These are phyloP conservation scores for Flaveria brownii DNA, from an alignment of 129 eudicot genomes.

Conservation along the genomic window DNA sequence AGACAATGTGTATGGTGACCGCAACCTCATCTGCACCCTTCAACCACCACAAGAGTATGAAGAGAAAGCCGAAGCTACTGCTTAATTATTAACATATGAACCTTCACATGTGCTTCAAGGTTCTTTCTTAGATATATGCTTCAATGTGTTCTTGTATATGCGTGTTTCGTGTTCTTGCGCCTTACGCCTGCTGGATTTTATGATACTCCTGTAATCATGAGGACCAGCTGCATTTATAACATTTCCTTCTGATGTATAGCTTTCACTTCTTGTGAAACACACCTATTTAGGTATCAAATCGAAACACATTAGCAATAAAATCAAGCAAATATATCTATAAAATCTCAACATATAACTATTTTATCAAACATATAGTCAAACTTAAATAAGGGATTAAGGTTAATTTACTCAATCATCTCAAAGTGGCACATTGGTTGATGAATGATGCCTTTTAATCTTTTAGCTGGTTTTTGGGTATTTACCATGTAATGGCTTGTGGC, in stretches of 20 bases:
- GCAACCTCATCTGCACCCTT: slow-evolving; percentile 93
- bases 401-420: neutral
- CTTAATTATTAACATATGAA: slow-evolving; percentile 43
- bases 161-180: slow-evolving; percentile 32
- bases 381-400: neutral
- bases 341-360: neutral
- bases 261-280: slow-evolving; percentile 26
- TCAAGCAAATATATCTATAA: no score
- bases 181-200: slow-evolving; percentile 34
- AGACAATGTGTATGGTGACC: slow-evolving; percentile 95
- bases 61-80: slow-evolving; percentile 82
- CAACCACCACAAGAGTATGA: slow-evolving; percentile 71
- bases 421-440: neutral
- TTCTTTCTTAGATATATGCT: slow-evolving; percentile 23
- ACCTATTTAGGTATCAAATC: slow-evolving; percentile 10
- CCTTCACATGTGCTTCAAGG: slow-evolving; percentile 16
- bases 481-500: neutral
- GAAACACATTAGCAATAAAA: neutral
- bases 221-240: slow-evolving; percentile 42
- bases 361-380: neutral
- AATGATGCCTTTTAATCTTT: neutral
- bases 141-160: slow-evolving; percentile 46
- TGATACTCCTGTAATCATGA: slow-evolving; percentile 41
- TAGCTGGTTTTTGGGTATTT: neutral
- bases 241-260: slow-evolving; percentile 40